Percentiles rank a stretch among this genome's conserved stretches.
phyloP scores from a whole-genome alignment of 768 basidiomycete species.

The Kwoniella sp. region DNA sequence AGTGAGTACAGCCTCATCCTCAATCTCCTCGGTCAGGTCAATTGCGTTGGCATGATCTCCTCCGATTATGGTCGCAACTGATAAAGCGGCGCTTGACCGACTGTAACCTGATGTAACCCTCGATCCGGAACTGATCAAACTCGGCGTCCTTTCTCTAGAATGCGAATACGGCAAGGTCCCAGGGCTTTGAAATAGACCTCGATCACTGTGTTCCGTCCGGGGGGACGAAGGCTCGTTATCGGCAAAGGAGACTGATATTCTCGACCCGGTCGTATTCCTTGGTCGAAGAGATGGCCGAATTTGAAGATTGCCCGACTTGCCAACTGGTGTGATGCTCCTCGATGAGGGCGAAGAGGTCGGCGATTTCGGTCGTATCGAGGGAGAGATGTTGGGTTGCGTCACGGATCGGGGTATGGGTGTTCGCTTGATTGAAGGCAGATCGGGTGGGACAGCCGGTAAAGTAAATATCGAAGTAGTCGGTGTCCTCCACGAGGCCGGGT shows the following conservation, averaged over 20 bases:
- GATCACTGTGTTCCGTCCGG: conserved; percentile 2
- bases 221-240: conserved; percentile 19
- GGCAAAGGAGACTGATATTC: conserved; percentile 19
- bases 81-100: conserved; percentile 34
- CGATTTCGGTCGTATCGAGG: conserved; percentile 29
- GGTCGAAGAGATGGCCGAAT: conserved; percentile 18
- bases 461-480: conserved; percentile 28
- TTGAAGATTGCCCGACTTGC: conserved; percentile 10
- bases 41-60: conserved; percentile 32
- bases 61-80: conserved; percentile 26
- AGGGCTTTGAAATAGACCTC: background rate
- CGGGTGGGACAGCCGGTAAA: conserved; percentile 12
- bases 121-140: conserved; percentile 38
- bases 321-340: conserved; percentile 20
- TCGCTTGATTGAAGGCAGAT: conserved; percentile 7
- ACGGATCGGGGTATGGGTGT: conserved; percentile 12
- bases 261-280: conserved; percentile 14
- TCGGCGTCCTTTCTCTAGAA: conserved; percentile 36
- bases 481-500: conserved; percentile 17
- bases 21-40: conserved; percentile 31
- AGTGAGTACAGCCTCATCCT: conserved; percentile 1
- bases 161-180: conserved; percentile 16
- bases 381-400: conserved; percentile 33
- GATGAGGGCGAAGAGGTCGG: conserved; percentile 28
- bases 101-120: conserved; percentile 35